Conservation (phyloP, 129 eudicot genomes). For the Ambrosia artemisiifolia region DNA sequence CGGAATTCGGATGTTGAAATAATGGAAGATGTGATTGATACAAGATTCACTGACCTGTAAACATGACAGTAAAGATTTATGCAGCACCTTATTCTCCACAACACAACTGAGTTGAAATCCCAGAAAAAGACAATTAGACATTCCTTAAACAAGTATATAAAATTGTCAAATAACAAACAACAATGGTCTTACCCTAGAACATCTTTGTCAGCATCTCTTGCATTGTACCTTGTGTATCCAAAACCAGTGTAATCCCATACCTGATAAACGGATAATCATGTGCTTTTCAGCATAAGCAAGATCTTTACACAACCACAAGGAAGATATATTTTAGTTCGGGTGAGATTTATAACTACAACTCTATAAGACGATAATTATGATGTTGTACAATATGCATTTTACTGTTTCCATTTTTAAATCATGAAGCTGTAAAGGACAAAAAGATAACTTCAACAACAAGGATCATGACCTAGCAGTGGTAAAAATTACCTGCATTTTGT, state of each 20-base stretch:
- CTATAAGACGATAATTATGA: background rate
- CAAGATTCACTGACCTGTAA: conserved; percentile 49
- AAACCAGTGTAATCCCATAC: conserved; percentile 99
- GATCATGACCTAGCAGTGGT: background rate
- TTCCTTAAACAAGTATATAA: background rate
- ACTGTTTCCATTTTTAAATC: conserved; percentile 1
- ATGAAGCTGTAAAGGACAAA: background rate
- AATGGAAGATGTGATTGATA: background rate
- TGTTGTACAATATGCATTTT: background rate
- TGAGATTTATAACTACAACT: background rate
- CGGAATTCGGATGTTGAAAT: background rate
- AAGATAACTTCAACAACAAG: background rate
- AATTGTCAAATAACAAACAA: background rate
- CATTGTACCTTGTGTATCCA: conserved; percentile 86
- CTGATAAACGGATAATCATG: conserved; percentile 21
- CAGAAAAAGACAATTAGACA: conserved; percentile 22
- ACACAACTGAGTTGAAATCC: conserved; percentile 56
- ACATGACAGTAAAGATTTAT: conserved; percentile 67
- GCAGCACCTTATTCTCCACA: conserved; percentile 98
- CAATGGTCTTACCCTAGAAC: conserved; percentile 66
- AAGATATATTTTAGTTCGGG: background rate
- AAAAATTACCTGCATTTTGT: conserved; percentile 80
- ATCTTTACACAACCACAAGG: background rate
- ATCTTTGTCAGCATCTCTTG: conserved; percentile 78
- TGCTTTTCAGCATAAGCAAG: background rate